Evolutionary conservation across 2,329 filamentous ascomycete genomes (phyloP).

Genomic region (Fusarium secorum): DNA sequence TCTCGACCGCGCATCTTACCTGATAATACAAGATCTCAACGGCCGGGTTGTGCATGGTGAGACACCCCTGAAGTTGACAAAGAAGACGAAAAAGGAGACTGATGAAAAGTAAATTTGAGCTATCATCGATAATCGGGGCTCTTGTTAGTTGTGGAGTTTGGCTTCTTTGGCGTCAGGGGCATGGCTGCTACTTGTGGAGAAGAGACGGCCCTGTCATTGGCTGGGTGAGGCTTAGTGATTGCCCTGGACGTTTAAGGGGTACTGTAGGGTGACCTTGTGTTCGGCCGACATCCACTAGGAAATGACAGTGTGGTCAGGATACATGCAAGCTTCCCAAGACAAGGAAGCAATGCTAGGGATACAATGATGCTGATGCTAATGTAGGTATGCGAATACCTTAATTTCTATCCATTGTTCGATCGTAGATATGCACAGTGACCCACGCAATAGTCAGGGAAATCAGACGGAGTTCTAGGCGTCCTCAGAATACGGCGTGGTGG

Average conservation of each 20-base stretch:
- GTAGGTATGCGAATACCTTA: neutral
- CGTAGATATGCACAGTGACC: neutral
- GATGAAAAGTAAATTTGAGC: slow-evolving; percentile 30
- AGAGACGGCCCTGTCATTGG: slow-evolving; percentile 7
- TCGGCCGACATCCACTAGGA: slow-evolving; percentile 13
- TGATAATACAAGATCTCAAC: slow-evolving; percentile 11
- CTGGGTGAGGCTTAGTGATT: slow-evolving; percentile 10
- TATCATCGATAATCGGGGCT: slow-evolving; percentile 24
- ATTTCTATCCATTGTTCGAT: neutral
- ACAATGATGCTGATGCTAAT: neutral
- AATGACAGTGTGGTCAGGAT: neutral
- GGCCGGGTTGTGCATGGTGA: neutral
- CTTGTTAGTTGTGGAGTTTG: slow-evolving; percentile 23
- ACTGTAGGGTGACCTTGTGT: slow-evolving; percentile 13
- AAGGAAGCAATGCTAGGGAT: neutral
- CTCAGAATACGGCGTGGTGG: neutral
- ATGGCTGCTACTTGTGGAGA: slow-evolving; percentile 29
- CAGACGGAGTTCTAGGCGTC: neutral
- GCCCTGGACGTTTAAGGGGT: slow-evolving; percentile 12
- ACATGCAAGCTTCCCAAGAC: neutral
- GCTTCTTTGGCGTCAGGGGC: slow-evolving; percentile 34
- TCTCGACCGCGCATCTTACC: neutral
- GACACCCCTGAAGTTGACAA: neutral
- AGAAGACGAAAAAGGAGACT: slow-evolving; percentile 14
- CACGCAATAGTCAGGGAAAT: neutral